Conservation (phyloP, 177 flowering plant species). For the Vitis hybrid region DNA sequence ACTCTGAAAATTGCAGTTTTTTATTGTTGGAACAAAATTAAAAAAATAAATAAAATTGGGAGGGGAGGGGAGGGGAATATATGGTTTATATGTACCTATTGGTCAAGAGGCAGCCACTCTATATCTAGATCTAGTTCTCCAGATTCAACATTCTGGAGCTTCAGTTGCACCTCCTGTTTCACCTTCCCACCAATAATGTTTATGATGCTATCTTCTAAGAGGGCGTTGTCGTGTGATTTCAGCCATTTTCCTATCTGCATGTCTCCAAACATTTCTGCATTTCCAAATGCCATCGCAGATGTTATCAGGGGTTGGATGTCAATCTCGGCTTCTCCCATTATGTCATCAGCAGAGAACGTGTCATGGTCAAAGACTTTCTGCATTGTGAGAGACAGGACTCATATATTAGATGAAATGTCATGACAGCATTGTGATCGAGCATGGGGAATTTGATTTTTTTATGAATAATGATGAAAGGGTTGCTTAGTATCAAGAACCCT, state of each 20-base stretch:
- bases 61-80: neutral
- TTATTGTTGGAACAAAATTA: no score
- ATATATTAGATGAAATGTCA: neutral
- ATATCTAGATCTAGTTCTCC: constrained; percentile 78
- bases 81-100: constrained; percentile 30
- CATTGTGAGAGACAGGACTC: neutral
- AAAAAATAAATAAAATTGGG: neutral
- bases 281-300: constrained; percentile 82
- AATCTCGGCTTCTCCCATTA: constrained; percentile 96
- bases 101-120: constrained; percentile 87
- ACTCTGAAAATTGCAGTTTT: no score
- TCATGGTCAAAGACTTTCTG: constrained; percentile 89
- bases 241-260: constrained; percentile 99
- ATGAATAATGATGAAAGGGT: no score
- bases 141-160: constrained; percentile 92
- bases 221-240: constrained; percentile 83
- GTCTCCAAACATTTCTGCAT: constrained; percentile 69
- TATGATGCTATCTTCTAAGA: constrained; percentile 72
- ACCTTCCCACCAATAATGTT: constrained; percentile 85
- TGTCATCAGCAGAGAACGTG: constrained; percentile 92
- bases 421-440: neutral
- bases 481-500: no score
- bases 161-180: constrained; percentile 64
- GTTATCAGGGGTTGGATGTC: constrained; percentile 90
- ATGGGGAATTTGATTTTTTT: no score